Evolutionary conservation across 164 flowering plant species (phyloP), one percentile per base, ranked within the genome.

Genomic region (Macadamia integrifolia): DNA sequence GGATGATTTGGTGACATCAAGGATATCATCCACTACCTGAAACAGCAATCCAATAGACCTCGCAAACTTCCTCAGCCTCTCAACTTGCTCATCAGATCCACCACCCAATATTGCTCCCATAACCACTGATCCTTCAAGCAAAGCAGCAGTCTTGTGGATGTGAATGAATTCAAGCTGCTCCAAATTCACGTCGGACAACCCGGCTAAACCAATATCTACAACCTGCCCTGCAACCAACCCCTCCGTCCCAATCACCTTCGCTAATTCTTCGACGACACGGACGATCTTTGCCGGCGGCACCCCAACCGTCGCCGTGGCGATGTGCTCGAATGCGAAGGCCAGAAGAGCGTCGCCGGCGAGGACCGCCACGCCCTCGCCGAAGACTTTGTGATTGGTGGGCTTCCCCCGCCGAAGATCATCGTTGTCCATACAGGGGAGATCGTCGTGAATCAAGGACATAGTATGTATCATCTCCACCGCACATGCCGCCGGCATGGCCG

Each of bases 401-500:
- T 81, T 86, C 1, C 96, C 92, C 10, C 96, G 77, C 29, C 92
- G 79, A 55, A 90, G 83, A 63, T 88, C 89, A 60, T 86, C 96
- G 68, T 90, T 83, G 58, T 90, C 96, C 96, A 90, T 88, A 58
- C 96, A 88, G 0, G 96, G 92, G 29, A 90, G 80, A 30, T 90
- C 96, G 58, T 90, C 92, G 61, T 90, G 96, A 62, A 90, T 88
- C 13, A 90, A 62, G 3, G 91, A 86, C 96, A 88, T 90, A 66
- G 96, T 88, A 75, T 88, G 96, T 17, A 90, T 88, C 92, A 90
- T 90, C 77, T 90, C 96, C 2, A 86, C 82, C 0, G 91, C 88
- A 61, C 92, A 86, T 4, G 96, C 96, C 0, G 88, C 75, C 0
- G 96, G 86, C 91, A 88, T 84, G 5, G 91, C 91, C 48, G 70